Evolutionary conservation across 2,329 filamentous ascomycete genomes (phyloP).

Genomic region (Aspergillus carbonarius): DNA sequence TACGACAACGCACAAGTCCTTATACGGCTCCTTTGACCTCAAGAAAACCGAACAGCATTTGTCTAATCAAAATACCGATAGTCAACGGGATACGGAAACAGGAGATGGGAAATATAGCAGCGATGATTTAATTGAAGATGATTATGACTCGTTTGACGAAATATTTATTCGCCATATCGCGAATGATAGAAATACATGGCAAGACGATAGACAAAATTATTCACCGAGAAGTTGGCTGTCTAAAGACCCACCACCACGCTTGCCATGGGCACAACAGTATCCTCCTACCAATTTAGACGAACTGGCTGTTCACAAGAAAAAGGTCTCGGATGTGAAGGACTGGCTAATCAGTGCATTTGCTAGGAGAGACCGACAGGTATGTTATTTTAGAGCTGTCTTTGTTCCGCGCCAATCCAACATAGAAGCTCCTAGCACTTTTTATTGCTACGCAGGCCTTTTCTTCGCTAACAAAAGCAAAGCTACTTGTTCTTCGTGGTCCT

Average conservation of each 20-base stretch:
- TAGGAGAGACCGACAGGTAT: conserved; percentile 50
- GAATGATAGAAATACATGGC: conserved; percentile 17
- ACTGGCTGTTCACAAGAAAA: conserved; percentile 90
- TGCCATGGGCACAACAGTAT: conserved; percentile 87
- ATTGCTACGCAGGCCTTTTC: background rate
- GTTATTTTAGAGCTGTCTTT: conserved; percentile 11
- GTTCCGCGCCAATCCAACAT: background rate
- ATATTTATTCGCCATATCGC: conserved; percentile 36
- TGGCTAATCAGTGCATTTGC: conserved; percentile 77
- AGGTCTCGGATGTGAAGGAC: conserved; percentile 77
- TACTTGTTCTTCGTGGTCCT: conserved; percentile 84
- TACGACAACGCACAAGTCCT: conserved; percentile 20
- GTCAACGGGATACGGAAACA: background rate
- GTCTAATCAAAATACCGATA: conserved; percentile 29
- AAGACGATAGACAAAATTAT: conserved; percentile 3
- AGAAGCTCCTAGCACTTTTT: background rate
- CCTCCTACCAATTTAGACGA: conserved; percentile 74
- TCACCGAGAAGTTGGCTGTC: background rate
- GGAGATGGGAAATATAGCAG: conserved; percentile 11
- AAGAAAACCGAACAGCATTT: conserved; percentile 41
- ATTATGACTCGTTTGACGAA: conserved; percentile 41
- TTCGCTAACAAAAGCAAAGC: conserved; percentile 51
- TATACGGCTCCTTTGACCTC: conserved; percentile 44
- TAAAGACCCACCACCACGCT: conserved; percentile 20
- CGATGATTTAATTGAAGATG: conserved; percentile 42